These are phyloP conservation scores for Hibiscus trionum DNA, from an alignment of 345 rosid species.

Conservation along the genomic window DNA sequence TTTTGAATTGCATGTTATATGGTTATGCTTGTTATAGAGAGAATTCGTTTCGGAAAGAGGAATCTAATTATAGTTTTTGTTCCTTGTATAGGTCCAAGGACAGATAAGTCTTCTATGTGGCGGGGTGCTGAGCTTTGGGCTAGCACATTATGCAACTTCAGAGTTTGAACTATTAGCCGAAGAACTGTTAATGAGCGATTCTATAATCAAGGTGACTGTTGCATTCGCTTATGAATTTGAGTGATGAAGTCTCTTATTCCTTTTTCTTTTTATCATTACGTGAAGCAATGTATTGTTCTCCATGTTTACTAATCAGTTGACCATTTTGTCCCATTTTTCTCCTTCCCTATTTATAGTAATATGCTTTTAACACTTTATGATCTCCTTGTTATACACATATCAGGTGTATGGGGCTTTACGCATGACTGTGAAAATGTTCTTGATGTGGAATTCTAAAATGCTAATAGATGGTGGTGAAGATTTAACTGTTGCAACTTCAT, in stretches of 20 bases:
- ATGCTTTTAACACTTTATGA: background rate
- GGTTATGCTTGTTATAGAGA: background rate
- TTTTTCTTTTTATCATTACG: background rate
- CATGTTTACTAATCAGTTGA: background rate
- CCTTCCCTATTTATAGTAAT: background rate
- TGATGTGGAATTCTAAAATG: conserved; percentile 97
- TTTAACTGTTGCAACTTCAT: conserved; percentile 66
- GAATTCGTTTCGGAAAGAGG: background rate
- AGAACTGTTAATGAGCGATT: conserved; percentile 32
- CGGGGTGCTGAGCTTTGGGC: conserved; percentile 91
- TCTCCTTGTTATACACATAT: background rate
- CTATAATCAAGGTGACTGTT: conserved; percentile 3
- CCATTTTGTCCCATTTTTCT: background rate
- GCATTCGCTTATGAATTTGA: background rate
- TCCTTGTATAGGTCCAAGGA: conserved; percentile 74
- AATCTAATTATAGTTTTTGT: conserved; percentile 17
- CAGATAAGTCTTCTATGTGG: conserved; percentile 73
- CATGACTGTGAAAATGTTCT: conserved; percentile 90
- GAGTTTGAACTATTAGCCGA: conserved; percentile 96
- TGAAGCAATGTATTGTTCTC: background rate
- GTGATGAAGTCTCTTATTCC: background rate
- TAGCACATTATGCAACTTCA: conserved; percentile 82
- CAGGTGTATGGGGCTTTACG: conserved; percentile 97
- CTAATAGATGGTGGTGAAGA: conserved; percentile 85
- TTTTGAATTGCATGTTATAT: background rate